Evolutionary conservation across 1,139 yeast genomes (phyloP).

Genomic region (Nakaseomyces nivariensis): DNA sequence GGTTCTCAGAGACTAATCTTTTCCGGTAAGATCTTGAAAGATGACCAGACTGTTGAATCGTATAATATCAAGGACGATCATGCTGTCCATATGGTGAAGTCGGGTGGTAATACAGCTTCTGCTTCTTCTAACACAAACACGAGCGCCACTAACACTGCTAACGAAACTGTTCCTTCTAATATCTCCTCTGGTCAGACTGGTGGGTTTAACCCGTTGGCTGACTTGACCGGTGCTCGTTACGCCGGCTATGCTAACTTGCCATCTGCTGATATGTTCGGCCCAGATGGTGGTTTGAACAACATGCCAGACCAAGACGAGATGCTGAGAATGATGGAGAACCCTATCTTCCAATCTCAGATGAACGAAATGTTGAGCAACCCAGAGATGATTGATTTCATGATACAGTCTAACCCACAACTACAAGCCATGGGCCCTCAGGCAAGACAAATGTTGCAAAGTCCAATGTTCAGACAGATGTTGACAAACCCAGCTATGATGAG

Average conservation of each 20-base stretch:
- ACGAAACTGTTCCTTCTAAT: conserved; percentile 47
- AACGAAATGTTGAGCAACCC: conserved; percentile 69
- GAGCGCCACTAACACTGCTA: conserved; percentile 8
- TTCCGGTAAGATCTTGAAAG: conserved; percentile 89
- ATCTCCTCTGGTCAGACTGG: conserved; percentile 77
- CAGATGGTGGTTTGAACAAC: conserved; percentile 78
- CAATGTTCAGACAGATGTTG: conserved; percentile 74
- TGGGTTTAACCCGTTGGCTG: conserved; percentile 82
- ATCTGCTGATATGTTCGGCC: conserved; percentile 81
- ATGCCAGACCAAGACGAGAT: conserved; percentile 69
- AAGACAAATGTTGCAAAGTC: conserved; percentile 76
- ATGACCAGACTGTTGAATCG: conserved; percentile 57
- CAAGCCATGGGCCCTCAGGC: conserved; percentile 86
- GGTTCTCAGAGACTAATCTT: conserved; percentile 80
- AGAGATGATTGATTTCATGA: conserved; percentile 73
- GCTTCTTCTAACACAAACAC: conserved; percentile 4
- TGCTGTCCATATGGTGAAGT: conserved; percentile 77
- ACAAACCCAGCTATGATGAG: conserved; percentile 81
- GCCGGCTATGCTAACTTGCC: conserved; percentile 87
- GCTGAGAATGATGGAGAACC: conserved; percentile 66
- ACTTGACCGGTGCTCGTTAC: conserved; percentile 87
- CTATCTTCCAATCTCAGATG: conserved; percentile 73
- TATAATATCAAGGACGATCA: conserved; percentile 83
- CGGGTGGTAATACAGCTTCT: conserved; percentile 34
- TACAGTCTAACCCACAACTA: conserved; percentile 74